Conservation (phyloP, 2,329 filamentous ascomycete species). For the Aureobasidium sp. region DNA sequence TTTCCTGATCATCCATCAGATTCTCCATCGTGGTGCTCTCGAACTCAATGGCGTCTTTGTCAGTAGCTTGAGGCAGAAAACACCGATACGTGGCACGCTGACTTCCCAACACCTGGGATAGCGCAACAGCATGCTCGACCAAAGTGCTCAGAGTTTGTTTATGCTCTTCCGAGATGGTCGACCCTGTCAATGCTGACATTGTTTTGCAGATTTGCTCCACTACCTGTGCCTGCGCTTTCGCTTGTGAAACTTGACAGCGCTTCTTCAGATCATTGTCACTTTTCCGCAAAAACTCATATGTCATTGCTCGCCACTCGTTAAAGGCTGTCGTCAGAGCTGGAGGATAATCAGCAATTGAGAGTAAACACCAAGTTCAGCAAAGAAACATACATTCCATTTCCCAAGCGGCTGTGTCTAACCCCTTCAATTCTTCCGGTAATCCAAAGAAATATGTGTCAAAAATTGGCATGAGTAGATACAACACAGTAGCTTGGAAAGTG, state of each 20-base stretch:
- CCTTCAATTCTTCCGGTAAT: conserved; percentile 37
- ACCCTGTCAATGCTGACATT: conserved; percentile 20
- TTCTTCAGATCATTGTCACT: conserved; percentile 1
- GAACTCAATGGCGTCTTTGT: conserved; percentile 43
- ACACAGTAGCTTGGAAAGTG: conserved; percentile 54
- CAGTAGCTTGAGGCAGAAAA: conserved; percentile 18
- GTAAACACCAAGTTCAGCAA: not conserved
- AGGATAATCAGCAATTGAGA: not conserved
- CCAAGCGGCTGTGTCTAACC: not conserved
- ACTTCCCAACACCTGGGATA: conserved; percentile 23
- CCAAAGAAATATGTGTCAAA: conserved; percentile 58
- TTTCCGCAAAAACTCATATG: conserved; percentile 50
- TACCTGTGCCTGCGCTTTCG: conserved; percentile 17
- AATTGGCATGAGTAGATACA: conserved; percentile 52
- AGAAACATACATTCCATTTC: conserved; percentile 2
- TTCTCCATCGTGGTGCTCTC: conserved; percentile 57
- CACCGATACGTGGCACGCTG: conserved; percentile 26
- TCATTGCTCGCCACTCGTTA: conserved; percentile 60
- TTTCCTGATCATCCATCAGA: conserved; percentile 46
- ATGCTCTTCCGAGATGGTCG: conserved; percentile 16
- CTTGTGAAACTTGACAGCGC: conserved; percentile 15
- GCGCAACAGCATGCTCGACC: conserved; percentile 20
- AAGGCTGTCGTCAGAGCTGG: conserved; percentile 35
- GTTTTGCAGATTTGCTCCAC: conserved; percentile 20
- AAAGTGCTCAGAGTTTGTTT: conserved; percentile 19